phyloP scores from a whole-genome alignment of 1,139 yeast genomes.

The Torulaspora pretoriensis region DNA sequence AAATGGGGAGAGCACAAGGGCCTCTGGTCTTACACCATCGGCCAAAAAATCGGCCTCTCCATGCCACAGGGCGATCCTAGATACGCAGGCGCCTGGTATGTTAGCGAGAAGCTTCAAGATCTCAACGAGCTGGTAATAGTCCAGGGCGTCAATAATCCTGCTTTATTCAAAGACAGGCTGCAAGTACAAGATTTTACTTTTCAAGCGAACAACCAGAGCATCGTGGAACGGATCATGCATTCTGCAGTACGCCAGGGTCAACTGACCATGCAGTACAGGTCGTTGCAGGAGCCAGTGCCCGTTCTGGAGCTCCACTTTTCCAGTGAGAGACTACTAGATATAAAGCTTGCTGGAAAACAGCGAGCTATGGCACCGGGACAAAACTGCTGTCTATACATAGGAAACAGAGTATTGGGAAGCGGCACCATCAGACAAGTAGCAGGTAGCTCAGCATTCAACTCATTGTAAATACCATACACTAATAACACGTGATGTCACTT shows the following conservation, averaged over 20 bases:
- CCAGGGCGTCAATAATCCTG: slow-evolving; percentile 61
- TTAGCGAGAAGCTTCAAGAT: slow-evolving; percentile 59
- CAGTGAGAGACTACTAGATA: slow-evolving; percentile 22
- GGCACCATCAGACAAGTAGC: slow-evolving; percentile 46
- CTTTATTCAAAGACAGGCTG: slow-evolving; percentile 48
- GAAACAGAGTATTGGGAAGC: slow-evolving; percentile 69
- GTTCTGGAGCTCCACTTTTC: slow-evolving; percentile 22
- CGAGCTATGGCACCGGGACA: slow-evolving; percentile 93
- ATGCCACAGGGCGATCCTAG: slow-evolving; percentile 84
- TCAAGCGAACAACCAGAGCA: slow-evolving; percentile 14
- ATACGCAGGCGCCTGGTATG: slow-evolving; percentile 81
- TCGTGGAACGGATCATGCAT: slow-evolving; percentile 17
- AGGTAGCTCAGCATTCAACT: background rate
- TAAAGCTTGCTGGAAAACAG: slow-evolving; percentile 44
- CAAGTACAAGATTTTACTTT: slow-evolving; percentile 36
- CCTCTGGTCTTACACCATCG: slow-evolving; percentile 90
- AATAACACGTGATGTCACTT: slow-evolving; percentile 9
- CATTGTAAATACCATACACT: background rate
- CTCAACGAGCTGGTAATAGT: slow-evolving; percentile 77
- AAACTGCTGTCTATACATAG: slow-evolving; percentile 66
- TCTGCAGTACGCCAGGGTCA: slow-evolving; percentile 22
- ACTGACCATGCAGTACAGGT: slow-evolving; percentile 59
- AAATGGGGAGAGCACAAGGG: slow-evolving; percentile 83
- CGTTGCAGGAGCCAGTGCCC: slow-evolving; percentile 56
- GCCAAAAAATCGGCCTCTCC: slow-evolving; percentile 73